Conservation (phyloP, 768 basidiomycete genomes). For the Tulasnella calospora region DNA sequence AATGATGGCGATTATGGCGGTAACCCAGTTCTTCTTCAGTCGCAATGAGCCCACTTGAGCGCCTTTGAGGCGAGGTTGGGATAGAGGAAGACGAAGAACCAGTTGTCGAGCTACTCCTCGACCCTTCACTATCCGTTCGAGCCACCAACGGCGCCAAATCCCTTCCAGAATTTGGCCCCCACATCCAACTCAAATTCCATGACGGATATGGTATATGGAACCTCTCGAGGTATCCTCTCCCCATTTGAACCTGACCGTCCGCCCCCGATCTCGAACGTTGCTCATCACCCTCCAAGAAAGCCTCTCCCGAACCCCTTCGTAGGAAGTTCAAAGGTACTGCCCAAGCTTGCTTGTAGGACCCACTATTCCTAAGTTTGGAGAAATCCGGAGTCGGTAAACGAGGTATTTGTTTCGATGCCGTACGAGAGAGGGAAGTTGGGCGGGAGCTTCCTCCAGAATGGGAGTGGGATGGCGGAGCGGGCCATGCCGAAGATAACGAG, state of each 20-base stretch:
- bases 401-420: slow-evolving; percentile 1
- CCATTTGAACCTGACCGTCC: not conserved
- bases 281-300: not conserved
- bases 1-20: not conserved
- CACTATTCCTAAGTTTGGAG: not conserved
- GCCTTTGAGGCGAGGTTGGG: not conserved
- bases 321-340: slow-evolving; percentile 14
- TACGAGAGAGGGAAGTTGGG: not conserved
- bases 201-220: not conserved
- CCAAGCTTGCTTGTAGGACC: not conserved
- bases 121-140: not conserved
- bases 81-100: not conserved
- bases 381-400: slow-evolving; percentile 22
- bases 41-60: not conserved
- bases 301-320: not conserved
- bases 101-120: not conserved
- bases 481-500: not conserved
- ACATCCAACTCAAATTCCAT: slow-evolving; percentile 4
- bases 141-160: not conserved
- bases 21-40: not conserved
- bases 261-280: not conserved
- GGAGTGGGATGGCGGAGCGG: not conserved
- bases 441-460: not conserved
- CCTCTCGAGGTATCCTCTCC: not conserved
- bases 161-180: not conserved